Evolutionary conservation across 768 basidiomycete species (phyloP).

Genomic region (Boletus vermiculosoides): DNA sequence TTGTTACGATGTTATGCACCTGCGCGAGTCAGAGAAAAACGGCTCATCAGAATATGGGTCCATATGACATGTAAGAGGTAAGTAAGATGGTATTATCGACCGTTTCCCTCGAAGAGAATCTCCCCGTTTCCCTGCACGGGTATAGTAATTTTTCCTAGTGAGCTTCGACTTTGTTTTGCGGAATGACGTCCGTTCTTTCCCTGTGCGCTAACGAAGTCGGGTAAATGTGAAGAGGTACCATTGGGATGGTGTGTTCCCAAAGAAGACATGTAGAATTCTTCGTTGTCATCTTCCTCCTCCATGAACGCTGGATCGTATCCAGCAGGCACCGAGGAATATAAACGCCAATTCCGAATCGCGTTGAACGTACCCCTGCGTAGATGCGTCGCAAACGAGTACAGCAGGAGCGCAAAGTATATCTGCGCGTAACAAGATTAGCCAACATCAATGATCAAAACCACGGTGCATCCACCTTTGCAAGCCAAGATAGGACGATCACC

Average conservation of each 20-base stretch:
- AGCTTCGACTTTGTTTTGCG: conserved; percentile 24
- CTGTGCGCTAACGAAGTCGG: conserved; percentile 64
- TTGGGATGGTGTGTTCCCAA: conserved; percentile 45
- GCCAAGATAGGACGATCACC: conserved; percentile 82
- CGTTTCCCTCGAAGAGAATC: conserved; percentile 64
- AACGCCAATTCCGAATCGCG: conserved; percentile 53
- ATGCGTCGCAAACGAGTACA: conserved; percentile 94
- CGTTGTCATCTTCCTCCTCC: conserved; percentile 63
- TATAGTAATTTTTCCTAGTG: conserved; percentile 32
- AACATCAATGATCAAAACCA: background rate
- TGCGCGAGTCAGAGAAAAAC: background rate
- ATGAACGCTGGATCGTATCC: conserved; percentile 31
- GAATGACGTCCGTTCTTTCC: conserved; percentile 32
- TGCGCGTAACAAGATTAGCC: conserved; percentile 31
- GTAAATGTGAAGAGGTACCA: conserved; percentile 51
- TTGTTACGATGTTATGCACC: background rate
- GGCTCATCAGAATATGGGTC: conserved; percentile 7
- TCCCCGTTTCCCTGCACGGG: conserved; percentile 46
- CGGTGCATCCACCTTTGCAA: conserved; percentile 68
- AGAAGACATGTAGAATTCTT: conserved; percentile 68
- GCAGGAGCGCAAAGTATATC: conserved; percentile 87
- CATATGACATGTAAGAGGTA: conserved; percentile 16
- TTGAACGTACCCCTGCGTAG: conserved; percentile 91
- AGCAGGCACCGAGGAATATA: conserved; percentile 16
- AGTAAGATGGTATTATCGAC: conserved; percentile 33